phyloP scores from a whole-genome alignment of 176 grass and related monocot species.

The Avena atlantica region DNA sequence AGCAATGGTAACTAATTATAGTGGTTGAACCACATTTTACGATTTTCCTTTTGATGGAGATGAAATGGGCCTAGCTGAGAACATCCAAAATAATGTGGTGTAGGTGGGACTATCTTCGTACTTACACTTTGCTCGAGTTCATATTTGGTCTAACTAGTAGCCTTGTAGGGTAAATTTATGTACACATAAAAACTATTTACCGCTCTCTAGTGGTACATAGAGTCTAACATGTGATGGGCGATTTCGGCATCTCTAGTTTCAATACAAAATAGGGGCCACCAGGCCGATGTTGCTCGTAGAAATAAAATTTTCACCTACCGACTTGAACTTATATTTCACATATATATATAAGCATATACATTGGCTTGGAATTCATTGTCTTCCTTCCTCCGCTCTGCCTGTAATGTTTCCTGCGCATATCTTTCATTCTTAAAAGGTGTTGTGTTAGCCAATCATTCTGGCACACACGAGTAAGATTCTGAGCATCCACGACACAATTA shows the following conservation, averaged over 20 bases:
- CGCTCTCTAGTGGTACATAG: neutral
- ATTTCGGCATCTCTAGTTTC: neutral
- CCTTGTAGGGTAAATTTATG: neutral
- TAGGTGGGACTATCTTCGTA: neutral
- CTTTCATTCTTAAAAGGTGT: neutral
- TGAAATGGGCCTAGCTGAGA: neutral
- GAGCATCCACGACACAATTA: neutral
- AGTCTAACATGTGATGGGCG: no score
- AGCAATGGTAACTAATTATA: neutral
- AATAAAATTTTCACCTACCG: neutral
- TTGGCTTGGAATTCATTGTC: neutral
- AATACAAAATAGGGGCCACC: neutral
- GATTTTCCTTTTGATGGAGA: neutral
- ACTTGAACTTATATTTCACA: neutral
- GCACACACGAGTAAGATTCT: neutral
- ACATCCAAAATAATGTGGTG: neutral
- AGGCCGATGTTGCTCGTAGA: neutral
- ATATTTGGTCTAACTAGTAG: neutral
- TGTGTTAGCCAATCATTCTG: neutral
- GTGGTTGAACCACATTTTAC: neutral
- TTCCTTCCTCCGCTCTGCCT: neutral
- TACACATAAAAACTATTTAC: neutral
- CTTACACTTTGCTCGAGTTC: neutral
- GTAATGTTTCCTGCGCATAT: neutral
- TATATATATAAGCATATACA: neutral